Percentiles rank a stretch among this genome's conserved stretches.
phyloP scores from a whole-genome alignment of 176 grass and related monocot species.

The Ensete ventricosum region DNA sequence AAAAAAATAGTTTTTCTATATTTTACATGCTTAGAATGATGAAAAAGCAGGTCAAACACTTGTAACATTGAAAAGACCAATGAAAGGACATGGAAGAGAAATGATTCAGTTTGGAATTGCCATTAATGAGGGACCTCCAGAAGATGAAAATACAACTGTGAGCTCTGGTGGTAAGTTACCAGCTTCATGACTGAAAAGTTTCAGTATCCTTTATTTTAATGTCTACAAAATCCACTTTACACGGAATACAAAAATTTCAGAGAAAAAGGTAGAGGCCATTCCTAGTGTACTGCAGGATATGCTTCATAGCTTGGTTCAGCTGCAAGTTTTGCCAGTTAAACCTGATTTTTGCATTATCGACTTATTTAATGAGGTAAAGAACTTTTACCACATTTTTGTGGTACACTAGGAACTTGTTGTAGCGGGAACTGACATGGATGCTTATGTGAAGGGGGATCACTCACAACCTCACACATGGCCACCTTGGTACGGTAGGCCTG shows the following conservation, averaged over 20 bases:
- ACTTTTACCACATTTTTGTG: slow-evolving; percentile 6
- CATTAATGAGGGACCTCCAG: slow-evolving; percentile 49
- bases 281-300: slow-evolving; percentile 59
- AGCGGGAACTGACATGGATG: background rate
- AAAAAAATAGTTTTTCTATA: no score
- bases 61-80: slow-evolving; percentile 66
- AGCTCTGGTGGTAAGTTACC: slow-evolving; percentile 23
- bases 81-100: slow-evolving; percentile 83
- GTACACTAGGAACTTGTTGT: background rate
- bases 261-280: slow-evolving; percentile 60
- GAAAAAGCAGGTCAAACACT: slow-evolving; percentile 63
- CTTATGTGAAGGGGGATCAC: slow-evolving; percentile 25
- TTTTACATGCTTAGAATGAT: background rate
- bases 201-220: background rate
- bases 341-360: slow-evolving; percentile 94
- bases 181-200: background rate
- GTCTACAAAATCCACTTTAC: background rate
- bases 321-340: slow-evolving; percentile 52
- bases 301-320: slow-evolving; percentile 52
- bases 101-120: slow-evolving; percentile 79
- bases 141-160: slow-evolving; percentile 46
- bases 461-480: slow-evolving; percentile 50
- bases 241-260: slow-evolving; percentile 33
- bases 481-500: slow-evolving; percentile 72
- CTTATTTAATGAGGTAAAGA: slow-evolving; percentile 69